phyloP scores from a whole-genome alignment of 441 rosid species.

The Gossypium davidsonii region DNA sequence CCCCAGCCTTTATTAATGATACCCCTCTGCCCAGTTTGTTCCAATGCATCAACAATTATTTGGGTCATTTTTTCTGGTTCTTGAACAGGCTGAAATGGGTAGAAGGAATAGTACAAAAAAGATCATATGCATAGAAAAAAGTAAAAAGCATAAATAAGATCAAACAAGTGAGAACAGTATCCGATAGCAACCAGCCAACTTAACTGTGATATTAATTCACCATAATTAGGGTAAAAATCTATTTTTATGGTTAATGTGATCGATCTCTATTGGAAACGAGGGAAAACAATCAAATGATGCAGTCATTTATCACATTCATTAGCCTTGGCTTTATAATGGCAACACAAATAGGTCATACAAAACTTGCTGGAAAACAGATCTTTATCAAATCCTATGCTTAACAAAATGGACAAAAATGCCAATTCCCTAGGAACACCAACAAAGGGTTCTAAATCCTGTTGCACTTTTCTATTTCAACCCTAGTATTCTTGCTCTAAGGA shows the following conservation, averaged over 20 bases:
- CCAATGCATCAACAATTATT: slow-evolving; percentile 73
- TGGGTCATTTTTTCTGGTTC: slow-evolving; percentile 90
- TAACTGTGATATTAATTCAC: background rate
- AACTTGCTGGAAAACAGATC: background rate
- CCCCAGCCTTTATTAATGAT: slow-evolving; percentile 98
- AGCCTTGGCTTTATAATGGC: slow-evolving; percentile 1
- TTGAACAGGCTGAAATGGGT: slow-evolving; percentile 68
- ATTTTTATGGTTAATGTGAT: background rate
- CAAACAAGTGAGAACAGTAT: background rate
- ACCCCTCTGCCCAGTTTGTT: slow-evolving; percentile 85
- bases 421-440: background rate
- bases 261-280: background rate
- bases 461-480: background rate
- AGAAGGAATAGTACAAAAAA: slow-evolving; percentile 8
- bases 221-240: background rate
- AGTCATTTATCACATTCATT: background rate
- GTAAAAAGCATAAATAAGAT: background rate
- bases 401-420: background rate
- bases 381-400: background rate
- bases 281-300: background rate
- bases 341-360: background rate
- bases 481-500: background rate
- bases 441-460: background rate
- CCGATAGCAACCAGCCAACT: background rate
- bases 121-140: background rate